Base-by-base conservation (phyloP, 2,329 filamentous ascomycete genomes). In the Bretziella fagacearum region DNA sequence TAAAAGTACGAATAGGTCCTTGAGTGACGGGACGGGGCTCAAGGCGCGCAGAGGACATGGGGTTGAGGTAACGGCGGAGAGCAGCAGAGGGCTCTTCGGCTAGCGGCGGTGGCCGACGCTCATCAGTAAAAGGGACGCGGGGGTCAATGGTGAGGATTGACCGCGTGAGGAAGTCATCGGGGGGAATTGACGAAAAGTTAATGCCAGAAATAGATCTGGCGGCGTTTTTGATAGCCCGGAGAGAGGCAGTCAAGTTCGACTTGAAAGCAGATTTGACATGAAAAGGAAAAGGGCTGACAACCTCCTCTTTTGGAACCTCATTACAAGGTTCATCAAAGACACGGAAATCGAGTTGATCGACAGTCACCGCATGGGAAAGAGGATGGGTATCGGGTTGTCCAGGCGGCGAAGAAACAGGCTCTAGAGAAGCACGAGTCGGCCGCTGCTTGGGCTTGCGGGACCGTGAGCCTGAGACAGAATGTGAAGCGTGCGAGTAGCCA, bases 101-200 rank as follows among this genome's bases (percentile, higher is more conserved):
- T 4, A 76, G 64, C 1, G 70, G 66, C 3, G 74, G 74, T 3
- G 77, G 77, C 53, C 76, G 70, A 42, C 74, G 72, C 61, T 81
- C 77, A 54, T 81, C 77, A 5, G 76, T 75, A 56, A 77, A 81
- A 1, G 77, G 77, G 15, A 79, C 73, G 46, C 70, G 68, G 18
- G 77, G 74, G 55, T 80, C 75, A 51, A 81, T 77, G 18, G 77
- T 76, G 46, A 81, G 67, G 54, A 81, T 76, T 27, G 77, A 81
- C 52, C 77, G 67, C 6, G 77, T 79, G 20, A 81, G 65, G 47
- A 81, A 73, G 57, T 81, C 77, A 55, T 81, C 76, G 2, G 77
- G 70, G 7, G 76, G 74, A 33, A 79, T 73, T 22, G 75, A 74
- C 1, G 77, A 67, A 41, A 77, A 68, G 52, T 76, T 78, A 52